phyloP scores from a whole-genome alignment of 306 rosid species.

The Alnus glutinosa region DNA sequence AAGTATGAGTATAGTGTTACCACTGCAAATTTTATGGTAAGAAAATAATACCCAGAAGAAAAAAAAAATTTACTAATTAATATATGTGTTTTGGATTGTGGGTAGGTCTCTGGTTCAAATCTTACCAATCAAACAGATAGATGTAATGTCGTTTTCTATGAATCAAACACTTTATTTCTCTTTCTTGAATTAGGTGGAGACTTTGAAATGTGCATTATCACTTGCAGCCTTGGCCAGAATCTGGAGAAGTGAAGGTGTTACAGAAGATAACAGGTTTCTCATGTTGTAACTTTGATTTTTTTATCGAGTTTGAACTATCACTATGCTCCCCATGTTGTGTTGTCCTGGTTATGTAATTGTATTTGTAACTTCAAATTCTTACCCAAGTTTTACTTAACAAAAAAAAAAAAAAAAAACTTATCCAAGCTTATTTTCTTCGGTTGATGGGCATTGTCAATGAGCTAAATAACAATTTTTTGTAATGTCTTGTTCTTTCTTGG shows the following conservation, averaged over 20 bases:
- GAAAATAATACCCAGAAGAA: neutral
- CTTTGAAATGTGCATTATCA: conserved; percentile 88
- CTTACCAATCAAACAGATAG: neutral
- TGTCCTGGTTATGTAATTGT: too few species aligned
- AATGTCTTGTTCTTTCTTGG: neutral
- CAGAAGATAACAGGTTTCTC: too few species aligned
- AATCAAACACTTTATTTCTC: neutral
- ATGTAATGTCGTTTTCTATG: neutral
- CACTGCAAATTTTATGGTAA: conserved; percentile 85
- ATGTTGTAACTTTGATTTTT: neutral
- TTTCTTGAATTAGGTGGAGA: conserved; percentile 67
- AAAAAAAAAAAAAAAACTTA: too few species aligned
- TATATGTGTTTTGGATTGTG: too few species aligned
- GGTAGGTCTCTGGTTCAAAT: neutral
- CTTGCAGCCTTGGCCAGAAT: conserved; percentile 64
- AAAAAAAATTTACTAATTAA: too few species aligned
- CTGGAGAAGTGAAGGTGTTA: conserved; percentile 40
- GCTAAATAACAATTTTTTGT: neutral
- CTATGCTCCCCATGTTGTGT: neutral
- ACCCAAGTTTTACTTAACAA: too few species aligned
- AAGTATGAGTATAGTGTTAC: conserved; percentile 96
- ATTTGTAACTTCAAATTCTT: too few species aligned
- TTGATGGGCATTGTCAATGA: neutral
- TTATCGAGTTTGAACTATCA: neutral
- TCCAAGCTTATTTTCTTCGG: too few species aligned